phyloP scores from a whole-genome alignment of 768 basidiomycete species.

The Tricholoma flavovirens region DNA sequence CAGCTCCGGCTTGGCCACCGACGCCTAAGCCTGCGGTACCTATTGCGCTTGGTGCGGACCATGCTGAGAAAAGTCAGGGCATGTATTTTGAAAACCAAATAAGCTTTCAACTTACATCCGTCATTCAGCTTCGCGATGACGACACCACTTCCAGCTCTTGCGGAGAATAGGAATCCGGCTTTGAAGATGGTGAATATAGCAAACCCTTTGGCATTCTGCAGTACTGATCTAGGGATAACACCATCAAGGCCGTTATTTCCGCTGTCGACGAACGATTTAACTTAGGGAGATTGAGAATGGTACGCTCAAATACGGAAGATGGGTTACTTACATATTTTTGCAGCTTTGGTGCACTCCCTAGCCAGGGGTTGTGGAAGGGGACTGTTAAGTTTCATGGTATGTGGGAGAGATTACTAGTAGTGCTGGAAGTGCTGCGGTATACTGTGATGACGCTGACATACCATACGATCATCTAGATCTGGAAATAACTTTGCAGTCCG shows the following conservation, averaged over 20 bases:
- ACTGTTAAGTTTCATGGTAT: conserved; percentile 40
- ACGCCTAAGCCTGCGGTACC: conserved; percentile 88
- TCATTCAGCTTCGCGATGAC: conserved; percentile 82
- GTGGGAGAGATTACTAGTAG: too few relatives aligned
- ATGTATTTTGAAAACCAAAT: background rate
- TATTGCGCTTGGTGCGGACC: conserved; percentile 94
- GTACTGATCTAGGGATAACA: conserved; percentile 44
- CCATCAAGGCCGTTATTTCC: conserved; percentile 84
- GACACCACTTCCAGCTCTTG: conserved; percentile 78
- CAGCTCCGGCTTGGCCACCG: conserved; percentile 78
- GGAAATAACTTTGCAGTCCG: too few relatives aligned
- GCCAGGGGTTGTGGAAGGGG: conserved; percentile 56
- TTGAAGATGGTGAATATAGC: conserved; percentile 91
- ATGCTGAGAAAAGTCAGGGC: conserved; percentile 41
- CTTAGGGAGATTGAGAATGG: conserved; percentile 18
- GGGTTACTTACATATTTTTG: conserved; percentile 67
- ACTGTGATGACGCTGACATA: background rate
- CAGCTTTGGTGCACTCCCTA: conserved; percentile 84
- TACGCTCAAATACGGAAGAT: conserved; percentile 7
- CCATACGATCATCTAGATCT: background rate
- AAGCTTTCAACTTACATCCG: conserved; percentile 58
- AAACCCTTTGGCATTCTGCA: conserved; percentile 61
- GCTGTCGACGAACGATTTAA: conserved; percentile 78
- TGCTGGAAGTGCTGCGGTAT: background rate
- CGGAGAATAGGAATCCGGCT: conserved; percentile 68